Conservation (phyloP, 805 yeast genomes). For the Allodekkera sacchari region DNA sequence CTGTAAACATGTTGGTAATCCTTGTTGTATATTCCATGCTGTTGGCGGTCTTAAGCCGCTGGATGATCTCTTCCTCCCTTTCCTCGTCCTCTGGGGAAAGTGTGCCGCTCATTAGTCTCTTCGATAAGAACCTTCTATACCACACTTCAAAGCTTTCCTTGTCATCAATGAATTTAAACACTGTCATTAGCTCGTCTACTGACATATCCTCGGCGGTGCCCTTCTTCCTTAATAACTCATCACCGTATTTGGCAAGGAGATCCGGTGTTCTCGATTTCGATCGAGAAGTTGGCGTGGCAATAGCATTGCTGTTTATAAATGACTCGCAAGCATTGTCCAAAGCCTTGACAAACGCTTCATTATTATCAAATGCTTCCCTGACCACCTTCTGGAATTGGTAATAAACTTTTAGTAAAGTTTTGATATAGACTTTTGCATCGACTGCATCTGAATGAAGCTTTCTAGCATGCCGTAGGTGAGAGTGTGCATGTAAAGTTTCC, state of each 20-base stretch:
- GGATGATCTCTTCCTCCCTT: slow-evolving; percentile 76
- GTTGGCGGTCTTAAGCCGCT: slow-evolving; percentile 80
- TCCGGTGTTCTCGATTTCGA: slow-evolving; percentile 82
- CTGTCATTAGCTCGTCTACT: slow-evolving; percentile 75
- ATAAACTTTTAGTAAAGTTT: slow-evolving; percentile 65
- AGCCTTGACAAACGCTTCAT: slow-evolving; percentile 75
- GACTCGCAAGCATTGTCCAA: slow-evolving; percentile 82
- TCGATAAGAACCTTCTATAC: slow-evolving; percentile 83
- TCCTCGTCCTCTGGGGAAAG: slow-evolving; percentile 81
- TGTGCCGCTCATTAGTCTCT: slow-evolving; percentile 66
- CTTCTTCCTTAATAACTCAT: slow-evolving; percentile 71
- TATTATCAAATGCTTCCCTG: slow-evolving; percentile 55
- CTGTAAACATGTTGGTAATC: slow-evolving; percentile 93
- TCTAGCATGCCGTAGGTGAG: slow-evolving; percentile 1
- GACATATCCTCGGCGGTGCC: slow-evolving; percentile 66
- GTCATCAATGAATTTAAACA: slow-evolving; percentile 83
- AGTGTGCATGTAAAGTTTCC: neutral
- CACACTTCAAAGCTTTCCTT: slow-evolving; percentile 92
- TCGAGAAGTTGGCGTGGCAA: slow-evolving; percentile 61
- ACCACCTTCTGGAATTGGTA: slow-evolving; percentile 60
- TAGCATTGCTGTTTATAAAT: slow-evolving; percentile 73
- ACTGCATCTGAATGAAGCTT: slow-evolving; percentile 22
- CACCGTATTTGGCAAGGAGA: slow-evolving; percentile 81
- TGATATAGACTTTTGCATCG: slow-evolving; percentile 75
- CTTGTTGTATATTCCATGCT: slow-evolving; percentile 89